Evolutionary conservation across 306 rosid genomes (phyloP), one percentile per base, ranked within the genome.

Genomic region (Fragaria ananassa): DNA sequence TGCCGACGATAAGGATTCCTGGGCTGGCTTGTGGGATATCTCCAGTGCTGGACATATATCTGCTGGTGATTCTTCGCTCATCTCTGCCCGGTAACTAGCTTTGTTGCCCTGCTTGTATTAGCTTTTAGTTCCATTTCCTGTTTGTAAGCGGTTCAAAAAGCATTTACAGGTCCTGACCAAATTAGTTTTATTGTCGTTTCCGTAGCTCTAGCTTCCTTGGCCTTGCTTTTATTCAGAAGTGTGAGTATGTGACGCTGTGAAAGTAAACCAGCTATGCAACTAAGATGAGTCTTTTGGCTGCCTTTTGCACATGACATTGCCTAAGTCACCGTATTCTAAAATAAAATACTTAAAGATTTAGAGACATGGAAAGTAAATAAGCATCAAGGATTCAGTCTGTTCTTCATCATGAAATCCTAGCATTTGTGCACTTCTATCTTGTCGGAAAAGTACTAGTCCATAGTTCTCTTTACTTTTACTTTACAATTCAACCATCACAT

Each of bases 41-140:
- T 95, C 98, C 74, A 90, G 97, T 76, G 97, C 97, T 12, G 98
- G 97, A 10, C 98, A 95, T 81, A 88, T 95, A 34, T 85, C 96
- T 17, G 85, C 97, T 6, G 97, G 93, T 1, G 96, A 92, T 84
- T 88, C 97, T 1, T 90, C 97, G 0, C 96, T 95, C 17, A 2
- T 68, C 25, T 70, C 97, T 54, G 98, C 97, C 72, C 83, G 96
- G 98, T 93, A 91, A 63, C 75, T 64, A 8, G 19, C 41, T 82
- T 61, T 75, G 7, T 56, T 50, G 60, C 64, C 56, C 23, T 75
- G 25, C 63, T 31, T 46, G 57, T 46, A 44, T 14, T 35, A 27
- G 4, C 12, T 53, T 14, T 71, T 53, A 11, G 18, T 10, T 37
- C 47, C 65, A 13, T 19, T 31, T 11, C 19, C 47, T 19, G 12